Evolutionary conservation across 2,329 filamentous ascomycete genomes (phyloP).

Genomic region (Cercospora brassicicola): DNA sequence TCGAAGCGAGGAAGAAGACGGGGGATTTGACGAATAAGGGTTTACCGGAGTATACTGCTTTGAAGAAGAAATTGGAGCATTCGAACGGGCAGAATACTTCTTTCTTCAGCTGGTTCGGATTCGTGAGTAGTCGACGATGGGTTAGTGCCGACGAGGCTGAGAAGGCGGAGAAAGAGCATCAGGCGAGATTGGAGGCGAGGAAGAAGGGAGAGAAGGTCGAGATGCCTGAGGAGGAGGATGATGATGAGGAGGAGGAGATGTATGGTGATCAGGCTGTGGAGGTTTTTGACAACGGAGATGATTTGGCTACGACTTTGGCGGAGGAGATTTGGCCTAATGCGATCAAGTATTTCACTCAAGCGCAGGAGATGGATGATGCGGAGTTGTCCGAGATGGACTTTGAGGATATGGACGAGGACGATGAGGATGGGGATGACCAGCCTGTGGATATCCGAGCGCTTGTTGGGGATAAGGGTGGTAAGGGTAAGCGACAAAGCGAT

Average conservation of each 20-base stretch:
- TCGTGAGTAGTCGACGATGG: constrained; percentile 61
- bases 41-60: constrained; percentile 56
- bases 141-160: constrained; percentile 71
- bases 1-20: constrained; percentile 60
- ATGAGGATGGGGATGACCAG: constrained; percentile 56
- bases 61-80: constrained; percentile 55
- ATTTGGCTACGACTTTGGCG: constrained; percentile 74
- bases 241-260: constrained; percentile 62
- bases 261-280: constrained; percentile 70
- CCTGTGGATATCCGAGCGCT: constrained; percentile 49
- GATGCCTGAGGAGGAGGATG: constrained; percentile 47
- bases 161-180: constrained; percentile 61
- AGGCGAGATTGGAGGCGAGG: constrained; percentile 55
- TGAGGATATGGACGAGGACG: constrained; percentile 55
- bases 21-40: constrained; percentile 46
- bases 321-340: constrained; percentile 89
- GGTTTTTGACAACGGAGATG: constrained; percentile 84
- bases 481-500: constrained; percentile 43
- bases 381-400: constrained; percentile 68
- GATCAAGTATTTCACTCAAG: constrained; percentile 80
- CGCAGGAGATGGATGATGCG: constrained; percentile 64
- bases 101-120: constrained; percentile 91
- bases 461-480: constrained; percentile 50
- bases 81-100: constrained; percentile 53
- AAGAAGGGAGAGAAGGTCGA: constrained; percentile 41